Base-by-base conservation (phyloP, 305 asterid genomes). In the Plantago coronopus region DNA sequence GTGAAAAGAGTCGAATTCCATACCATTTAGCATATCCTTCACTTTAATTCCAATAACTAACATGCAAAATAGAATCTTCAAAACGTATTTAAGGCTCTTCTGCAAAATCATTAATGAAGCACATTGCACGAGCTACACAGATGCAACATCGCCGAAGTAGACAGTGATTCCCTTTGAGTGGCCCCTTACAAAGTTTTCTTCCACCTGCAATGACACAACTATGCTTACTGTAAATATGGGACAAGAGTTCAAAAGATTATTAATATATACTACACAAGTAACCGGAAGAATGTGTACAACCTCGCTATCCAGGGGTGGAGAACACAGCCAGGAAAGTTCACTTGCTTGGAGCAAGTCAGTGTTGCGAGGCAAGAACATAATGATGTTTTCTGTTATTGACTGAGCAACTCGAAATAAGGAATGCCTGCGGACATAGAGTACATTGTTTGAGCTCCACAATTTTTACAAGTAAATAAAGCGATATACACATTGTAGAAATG, bases 311-410 rank as follows among this genome's bases (percentile, higher is more conserved):
- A 88, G 61, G 46, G 96, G 98, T 49, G 98, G 98, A 66, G 95
- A 87, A 37, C 90, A 85, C 66, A 88, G 64, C 96, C 96, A 91
- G 14, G 97, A 75, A 51, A 88, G 91, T 63, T 82, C 88, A 56
- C 74, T 82, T 37, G 80, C 89, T 74, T 91, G 85, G 61, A 75
- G 75, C 79, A 83, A 10, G 72, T 85, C 89, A 11, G 82, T 63
- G 57, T 86, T 88, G 61, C 82, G 84, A 51, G 96, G 98, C 77
- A 88, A 77, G 76, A 66, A 91, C 89, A 91, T 79, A 10, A 88
- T 72, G 59, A 91, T 79, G 77, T 91, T 82, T 48, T 88, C 89
- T 19, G 98, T 72, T 70, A 91, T 84, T 37, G 70, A 55, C 72
- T 79, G 85, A 59, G 95, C 94, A 56, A 69, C 86, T 74, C 84